These are phyloP conservation scores for Claviceps capensis DNA, from an alignment of 2,329 filamentous ascomycete species.

Conservation along the genomic window DNA sequence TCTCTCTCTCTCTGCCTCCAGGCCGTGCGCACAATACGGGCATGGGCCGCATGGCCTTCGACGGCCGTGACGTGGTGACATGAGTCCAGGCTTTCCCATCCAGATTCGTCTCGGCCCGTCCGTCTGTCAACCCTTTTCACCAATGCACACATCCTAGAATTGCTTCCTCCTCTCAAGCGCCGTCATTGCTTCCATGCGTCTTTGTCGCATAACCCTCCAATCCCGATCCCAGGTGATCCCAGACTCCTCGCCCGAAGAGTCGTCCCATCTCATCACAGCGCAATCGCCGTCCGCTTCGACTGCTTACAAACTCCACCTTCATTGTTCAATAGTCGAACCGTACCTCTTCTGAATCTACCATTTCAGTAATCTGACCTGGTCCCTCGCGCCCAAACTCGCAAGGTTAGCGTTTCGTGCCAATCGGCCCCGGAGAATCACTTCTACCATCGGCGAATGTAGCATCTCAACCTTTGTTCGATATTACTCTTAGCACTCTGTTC, in stretches of 20 bases:
- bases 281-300: not conserved
- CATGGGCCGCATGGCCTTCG: not conserved
- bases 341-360: not conserved
- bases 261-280: not conserved
- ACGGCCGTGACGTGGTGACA: slow-evolving; percentile 1
- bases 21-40: not conserved
- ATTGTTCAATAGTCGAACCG: not conserved
- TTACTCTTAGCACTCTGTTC: not conserved
- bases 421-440: not conserved
- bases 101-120: not conserved
- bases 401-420: not conserved
- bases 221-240: not conserved
- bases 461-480: not conserved
- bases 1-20: no score
- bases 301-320: not conserved
- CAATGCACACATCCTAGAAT: not conserved
- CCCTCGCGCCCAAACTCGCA: not conserved
- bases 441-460: not conserved
- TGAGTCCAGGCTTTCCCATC: not conserved
- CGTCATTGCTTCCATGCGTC: not conserved
- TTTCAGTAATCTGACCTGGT: not conserved
- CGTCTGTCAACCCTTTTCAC: not conserved
- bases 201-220: not conserved
- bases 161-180: not conserved
- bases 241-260: no score